A percentile compares a stretch with the other conserved stretches of the same genome.
phyloP scores from a whole-genome alignment of 768 basidiomycete species.

The Termitomyces sp. region DNA sequence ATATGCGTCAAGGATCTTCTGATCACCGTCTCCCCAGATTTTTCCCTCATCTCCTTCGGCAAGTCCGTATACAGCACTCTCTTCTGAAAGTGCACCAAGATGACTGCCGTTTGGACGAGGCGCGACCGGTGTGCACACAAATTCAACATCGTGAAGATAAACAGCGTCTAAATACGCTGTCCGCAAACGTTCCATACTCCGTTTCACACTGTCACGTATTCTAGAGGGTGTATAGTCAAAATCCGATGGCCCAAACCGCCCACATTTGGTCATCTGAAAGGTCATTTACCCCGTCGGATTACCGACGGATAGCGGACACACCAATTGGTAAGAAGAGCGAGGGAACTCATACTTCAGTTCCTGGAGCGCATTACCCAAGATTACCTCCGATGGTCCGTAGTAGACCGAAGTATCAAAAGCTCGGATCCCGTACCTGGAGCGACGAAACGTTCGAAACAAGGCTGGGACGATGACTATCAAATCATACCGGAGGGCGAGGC shows the following conservation, averaged over 20 bases:
- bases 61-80: conserved; percentile 62
- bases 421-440: conserved; percentile 65
- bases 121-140: conserved; percentile 48
- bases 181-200: conserved; percentile 62
- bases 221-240: conserved; percentile 73
- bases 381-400: conserved; percentile 76
- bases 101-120: conserved; percentile 53
- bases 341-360: conserved; percentile 65
- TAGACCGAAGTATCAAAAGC: conserved; percentile 82
- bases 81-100: conserved; percentile 42
- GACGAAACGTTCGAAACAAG: neutral
- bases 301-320: conserved; percentile 17
- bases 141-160: conserved; percentile 84
- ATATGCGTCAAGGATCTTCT: conserved; percentile 62
- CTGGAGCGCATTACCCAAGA: conserved; percentile 62
- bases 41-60: conserved; percentile 47
- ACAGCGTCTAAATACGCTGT: conserved; percentile 78
- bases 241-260: conserved; percentile 58
- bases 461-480: neutral
- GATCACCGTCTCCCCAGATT: conserved; percentile 65
- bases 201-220: conserved; percentile 60
- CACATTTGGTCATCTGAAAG: conserved; percentile 78
- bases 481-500: conserved; percentile 69
- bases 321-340: conserved; percentile 71
- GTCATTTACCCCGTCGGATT: neutral